A percentile compares a stretch with the other conserved stretches of the same genome.
phyloP scores from a whole-genome alignment of 495 filamentous ascomycete genomes.

The Diplogelasinospora grovesii region DNA sequence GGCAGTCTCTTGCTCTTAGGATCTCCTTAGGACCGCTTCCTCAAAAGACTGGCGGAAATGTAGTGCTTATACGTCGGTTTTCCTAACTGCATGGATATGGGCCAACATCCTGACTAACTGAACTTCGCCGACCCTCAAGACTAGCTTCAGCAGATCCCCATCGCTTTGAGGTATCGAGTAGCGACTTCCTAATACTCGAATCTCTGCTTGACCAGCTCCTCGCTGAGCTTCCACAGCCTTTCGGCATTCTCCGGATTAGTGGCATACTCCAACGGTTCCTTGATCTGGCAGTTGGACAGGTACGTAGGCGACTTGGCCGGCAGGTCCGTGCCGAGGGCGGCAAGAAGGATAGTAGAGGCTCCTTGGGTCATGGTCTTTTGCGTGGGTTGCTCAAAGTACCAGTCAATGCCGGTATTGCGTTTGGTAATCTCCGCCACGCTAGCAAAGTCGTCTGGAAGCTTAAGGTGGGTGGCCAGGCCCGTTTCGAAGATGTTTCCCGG shows the following conservation, averaged over 20 bases:
- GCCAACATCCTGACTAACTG: no score
- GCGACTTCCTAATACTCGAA: slow-evolving; percentile 14
- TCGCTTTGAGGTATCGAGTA: no score
- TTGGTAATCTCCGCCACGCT: slow-evolving; percentile 55
- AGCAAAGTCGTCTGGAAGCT: slow-evolving; percentile 51
- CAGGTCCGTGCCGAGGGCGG: slow-evolving; percentile 26
- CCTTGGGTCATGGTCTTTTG: no score
- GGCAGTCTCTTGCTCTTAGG: no score
- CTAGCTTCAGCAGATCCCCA: no score
- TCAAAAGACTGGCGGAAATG: no score
- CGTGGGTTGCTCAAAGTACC: no score
- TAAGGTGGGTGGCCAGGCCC: slow-evolving; percentile 29
- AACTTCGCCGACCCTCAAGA: no score
- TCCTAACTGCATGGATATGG: no score
- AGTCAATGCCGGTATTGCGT: slow-evolving; percentile 39
- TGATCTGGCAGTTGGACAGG: slow-evolving; percentile 35
- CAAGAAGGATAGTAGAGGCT: background rate
- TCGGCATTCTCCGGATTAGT: slow-evolving; percentile 33
- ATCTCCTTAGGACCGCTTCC: no score
- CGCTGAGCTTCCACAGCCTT: slow-evolving; percentile 33
- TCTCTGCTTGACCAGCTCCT: slow-evolving; percentile 28
- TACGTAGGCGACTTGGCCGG: slow-evolving; percentile 31
- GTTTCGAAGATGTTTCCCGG: slow-evolving; percentile 36
- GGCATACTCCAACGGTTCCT: slow-evolving; percentile 13
- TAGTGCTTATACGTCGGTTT: no score